Percentiles rank a stretch among this genome's conserved stretches.
Evolutionary conservation across 768 basidiomycete species (phyloP).

Genomic region (Pisolithus microcarpus): DNA sequence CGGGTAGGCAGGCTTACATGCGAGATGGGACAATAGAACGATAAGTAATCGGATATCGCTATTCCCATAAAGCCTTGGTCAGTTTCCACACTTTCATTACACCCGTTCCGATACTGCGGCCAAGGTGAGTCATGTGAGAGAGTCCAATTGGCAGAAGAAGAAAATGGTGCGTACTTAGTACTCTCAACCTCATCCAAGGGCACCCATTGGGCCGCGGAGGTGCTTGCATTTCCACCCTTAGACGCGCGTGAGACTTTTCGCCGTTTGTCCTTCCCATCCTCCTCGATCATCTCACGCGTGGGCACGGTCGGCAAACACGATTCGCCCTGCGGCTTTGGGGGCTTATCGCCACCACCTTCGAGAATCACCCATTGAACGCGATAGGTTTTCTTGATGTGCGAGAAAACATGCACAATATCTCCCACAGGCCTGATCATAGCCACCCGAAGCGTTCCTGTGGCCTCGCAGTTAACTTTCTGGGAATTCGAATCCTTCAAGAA

Average conservation of each 20-base stretch:
- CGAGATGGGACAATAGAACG: neutral
- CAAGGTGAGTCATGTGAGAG: neutral
- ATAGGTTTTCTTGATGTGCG: conserved; percentile 86
- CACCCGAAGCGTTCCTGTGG: conserved; percentile 25
- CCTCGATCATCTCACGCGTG: conserved; percentile 7
- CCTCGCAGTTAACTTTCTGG: neutral
- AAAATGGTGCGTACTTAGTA: conserved; percentile 45
- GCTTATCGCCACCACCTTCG: conserved; percentile 47
- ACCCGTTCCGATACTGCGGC: conserved; percentile 61
- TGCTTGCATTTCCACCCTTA: conserved; percentile 6
- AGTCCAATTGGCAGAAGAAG: neutral
- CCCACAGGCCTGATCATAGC: conserved; percentile 45
- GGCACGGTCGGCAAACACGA: conserved; percentile 1
- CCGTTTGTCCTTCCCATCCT: conserved; percentile 6
- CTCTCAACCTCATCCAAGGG: conserved; percentile 45
- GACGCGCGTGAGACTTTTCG: conserved; percentile 7
- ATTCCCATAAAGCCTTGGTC: conserved; percentile 41
- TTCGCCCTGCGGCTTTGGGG: conserved; percentile 24
- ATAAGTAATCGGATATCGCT: neutral
- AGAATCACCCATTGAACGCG: conserved; percentile 65
- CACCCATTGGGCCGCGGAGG: conserved; percentile 41
- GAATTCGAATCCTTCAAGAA: conserved; percentile 1
- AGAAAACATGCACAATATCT: conserved; percentile 77
- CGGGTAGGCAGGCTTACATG: neutral
- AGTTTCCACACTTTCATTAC: conserved; percentile 68